Evolutionary conservation across 306 rosid genomes (phyloP), one percentile per base, ranked within the genome.

Genomic region (Ceratonia siliqua): DNA sequence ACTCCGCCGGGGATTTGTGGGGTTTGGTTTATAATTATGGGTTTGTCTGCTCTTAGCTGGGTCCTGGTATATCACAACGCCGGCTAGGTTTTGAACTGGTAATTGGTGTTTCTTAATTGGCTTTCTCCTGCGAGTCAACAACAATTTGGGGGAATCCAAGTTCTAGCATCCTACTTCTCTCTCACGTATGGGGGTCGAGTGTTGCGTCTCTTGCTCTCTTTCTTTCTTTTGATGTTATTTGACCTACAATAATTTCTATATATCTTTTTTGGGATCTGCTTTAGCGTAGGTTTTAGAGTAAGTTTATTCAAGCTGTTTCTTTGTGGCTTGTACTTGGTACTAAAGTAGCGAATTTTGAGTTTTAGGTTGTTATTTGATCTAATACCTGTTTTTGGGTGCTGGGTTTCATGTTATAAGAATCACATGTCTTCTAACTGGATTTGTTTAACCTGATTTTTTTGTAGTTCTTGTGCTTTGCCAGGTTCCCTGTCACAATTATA

Each of bases 401-500:
- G n/a, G 63, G 8, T 24, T 77, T 67, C 17, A 21, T 39, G 69
- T 58, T 66, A 3, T 38, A 9, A 61, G 33, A 49, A 39, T 63
- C 38, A 14, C 28, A 61, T 78, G 58, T 43, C 7, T 75, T 55
- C 2, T 54, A 7, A 68, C 35, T 63, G 42, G 58, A 72, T 28
- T 68, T 58, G 71, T 2, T 53, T 80, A 61, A 33, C 48, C 79
- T 62, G 35, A 54, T 62, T 68, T 77, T 64, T 50, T 13, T 62
- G 38, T 75, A 67, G 55, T 28, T 79, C 13, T 55, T 73, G 67
- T 81, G n/a, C 64, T 35, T 81, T 70, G 75, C 45, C 5, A 81
- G 82, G 92, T 83, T 85, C 76, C 36, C 33, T 25, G 48, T 54
- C 18, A 21, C 36, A n/a, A n/a, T n/a, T n/a, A n/a, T 79, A 59